These are phyloP conservation scores for Brassica hybrid DNA, from an alignment of 441 rosid genomes.

Conservation along the genomic window DNA sequence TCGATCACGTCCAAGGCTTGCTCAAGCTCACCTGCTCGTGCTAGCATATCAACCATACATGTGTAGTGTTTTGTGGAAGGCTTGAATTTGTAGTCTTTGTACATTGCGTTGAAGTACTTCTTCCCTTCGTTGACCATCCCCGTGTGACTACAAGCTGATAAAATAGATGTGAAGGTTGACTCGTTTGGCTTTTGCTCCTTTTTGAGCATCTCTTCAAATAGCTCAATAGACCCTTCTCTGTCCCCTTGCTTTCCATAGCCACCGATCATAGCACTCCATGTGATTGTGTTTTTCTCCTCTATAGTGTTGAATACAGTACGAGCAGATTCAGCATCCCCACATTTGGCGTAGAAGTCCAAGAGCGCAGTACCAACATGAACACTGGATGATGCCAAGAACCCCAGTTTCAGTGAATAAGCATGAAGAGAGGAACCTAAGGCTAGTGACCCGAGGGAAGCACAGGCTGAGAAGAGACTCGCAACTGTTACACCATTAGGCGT, in stretches of 20 bases:
- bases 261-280: slow-evolving; percentile 79
- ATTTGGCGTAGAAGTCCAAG: slow-evolving; percentile 67
- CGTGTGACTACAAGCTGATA: slow-evolving; percentile 65
- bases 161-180: slow-evolving; percentile 63
- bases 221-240: slow-evolving; percentile 48
- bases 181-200: slow-evolving; percentile 56
- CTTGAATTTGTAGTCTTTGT: slow-evolving; percentile 50
- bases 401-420: slow-evolving; percentile 60
- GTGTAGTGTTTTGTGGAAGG: slow-evolving; percentile 69
- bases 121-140: slow-evolving; percentile 69
- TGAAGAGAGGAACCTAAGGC: slow-evolving; percentile 66
- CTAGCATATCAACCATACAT: slow-evolving; percentile 65
- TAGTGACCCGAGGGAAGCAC: slow-evolving; percentile 55
- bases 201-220: slow-evolving; percentile 59
- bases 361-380: slow-evolving; percentile 67
- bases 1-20: slow-evolving; percentile 62
- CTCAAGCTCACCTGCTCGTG: slow-evolving; percentile 71
- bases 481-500: slow-evolving; percentile 66
- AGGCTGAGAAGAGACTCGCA: slow-evolving; percentile 59
- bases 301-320: slow-evolving; percentile 58
- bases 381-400: slow-evolving; percentile 51
- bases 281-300: slow-evolving; percentile 55
- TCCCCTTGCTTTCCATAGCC: slow-evolving; percentile 72
- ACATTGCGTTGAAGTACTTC: slow-evolving; percentile 59
- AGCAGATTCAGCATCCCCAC: slow-evolving; percentile 68